These are phyloP conservation scores for Echium plantagineum DNA, from an alignment of 257 asterid genomes.

Conservation along the genomic window DNA sequence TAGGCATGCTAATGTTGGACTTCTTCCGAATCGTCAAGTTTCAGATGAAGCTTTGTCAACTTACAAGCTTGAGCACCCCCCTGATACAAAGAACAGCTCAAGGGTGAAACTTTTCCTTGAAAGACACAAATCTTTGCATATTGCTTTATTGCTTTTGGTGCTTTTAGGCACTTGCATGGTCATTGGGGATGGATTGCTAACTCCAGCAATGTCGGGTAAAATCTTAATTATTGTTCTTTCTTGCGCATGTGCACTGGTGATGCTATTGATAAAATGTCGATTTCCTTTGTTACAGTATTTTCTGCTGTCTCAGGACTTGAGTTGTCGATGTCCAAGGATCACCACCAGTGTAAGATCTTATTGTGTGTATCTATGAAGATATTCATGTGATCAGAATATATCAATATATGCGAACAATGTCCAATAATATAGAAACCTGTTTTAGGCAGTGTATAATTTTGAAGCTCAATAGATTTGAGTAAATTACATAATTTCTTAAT, in stretches of 20 bases:
- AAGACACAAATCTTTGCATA: slow-evolving; percentile 20
- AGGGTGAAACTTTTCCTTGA: slow-evolving; percentile 23
- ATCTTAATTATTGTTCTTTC: background rate
- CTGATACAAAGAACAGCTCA: slow-evolving; percentile 15
- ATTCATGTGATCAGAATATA: background rate
- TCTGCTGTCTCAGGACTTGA: slow-evolving; percentile 98
- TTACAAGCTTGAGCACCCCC: slow-evolving; percentile 14
- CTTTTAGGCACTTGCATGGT: slow-evolving; percentile 36
- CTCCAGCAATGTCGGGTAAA: slow-evolving; percentile 40
- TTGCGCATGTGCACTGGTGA: background rate
- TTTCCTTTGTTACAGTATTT: slow-evolving; percentile 42
- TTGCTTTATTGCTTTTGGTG: slow-evolving; percentile 23
- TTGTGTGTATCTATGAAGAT: background rate
- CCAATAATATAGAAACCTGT: background rate
- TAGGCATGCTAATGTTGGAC: slow-evolving; percentile 32
- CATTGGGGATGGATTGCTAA: slow-evolving; percentile 34
- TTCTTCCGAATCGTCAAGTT: slow-evolving; percentile 33
- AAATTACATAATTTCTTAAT: too few species aligned
- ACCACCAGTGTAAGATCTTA: slow-evolving; percentile 74
- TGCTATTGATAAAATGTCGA: slow-evolving; percentile 7
- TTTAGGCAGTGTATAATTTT: background rate
- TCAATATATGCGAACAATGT: background rate
- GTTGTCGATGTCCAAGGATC: slow-evolving; percentile 91
- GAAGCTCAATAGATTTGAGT: background rate
- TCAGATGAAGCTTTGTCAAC: slow-evolving; percentile 28